Conservation (phyloP, 108 stramenopile species). For the Discostella pseudostelligera region DNA sequence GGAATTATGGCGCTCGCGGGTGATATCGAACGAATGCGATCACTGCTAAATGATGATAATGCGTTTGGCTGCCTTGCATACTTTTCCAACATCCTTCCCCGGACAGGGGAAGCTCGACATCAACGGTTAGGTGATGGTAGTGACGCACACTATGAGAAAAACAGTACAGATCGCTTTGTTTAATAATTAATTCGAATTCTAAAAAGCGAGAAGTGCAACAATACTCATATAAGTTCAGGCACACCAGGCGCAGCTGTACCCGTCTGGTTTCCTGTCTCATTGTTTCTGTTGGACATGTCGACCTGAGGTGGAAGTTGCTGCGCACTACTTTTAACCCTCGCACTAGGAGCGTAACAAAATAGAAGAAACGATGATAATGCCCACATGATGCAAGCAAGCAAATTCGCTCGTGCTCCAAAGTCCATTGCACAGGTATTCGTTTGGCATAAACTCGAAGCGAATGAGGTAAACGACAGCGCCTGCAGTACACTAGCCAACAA, state of each 20-base stretch:
- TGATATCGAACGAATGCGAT: constrained; percentile 64
- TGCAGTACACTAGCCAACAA: constrained; percentile 54
- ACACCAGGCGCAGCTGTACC: too few species aligned
- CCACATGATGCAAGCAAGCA: constrained; percentile 54
- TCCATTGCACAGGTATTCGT: constrained; percentile 45
- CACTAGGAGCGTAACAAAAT: constrained; percentile 54
- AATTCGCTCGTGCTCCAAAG: constrained; percentile 60
- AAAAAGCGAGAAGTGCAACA: background rate
- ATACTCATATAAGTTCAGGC: constrained; percentile 6
- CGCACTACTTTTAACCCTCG: background rate
- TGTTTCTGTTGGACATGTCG: constrained; percentile 8
- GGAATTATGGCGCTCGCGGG: constrained; percentile 60
- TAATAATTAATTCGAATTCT: background rate
- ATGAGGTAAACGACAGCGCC: constrained; percentile 58
- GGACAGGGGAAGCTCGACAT: constrained; percentile 30
- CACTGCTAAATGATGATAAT: constrained; percentile 41
- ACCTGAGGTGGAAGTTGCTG: constrained; percentile 4
- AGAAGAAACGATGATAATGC: constrained; percentile 41
- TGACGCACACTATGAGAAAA: constrained; percentile 4
- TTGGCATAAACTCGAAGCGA: constrained; percentile 55
- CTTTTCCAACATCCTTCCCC: constrained; percentile 24
- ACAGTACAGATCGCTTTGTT: constrained; percentile 9
- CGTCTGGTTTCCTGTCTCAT: constrained; percentile 6
- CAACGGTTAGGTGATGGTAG: constrained; percentile 18
- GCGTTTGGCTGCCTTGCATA: constrained; percentile 36